Percentiles rank a stretch among this genome's conserved stretches.
These are phyloP conservation scores for Naganishia cerealis DNA, from an alignment of 1,284 basidiomycete species.

Conservation along the genomic window DNA sequence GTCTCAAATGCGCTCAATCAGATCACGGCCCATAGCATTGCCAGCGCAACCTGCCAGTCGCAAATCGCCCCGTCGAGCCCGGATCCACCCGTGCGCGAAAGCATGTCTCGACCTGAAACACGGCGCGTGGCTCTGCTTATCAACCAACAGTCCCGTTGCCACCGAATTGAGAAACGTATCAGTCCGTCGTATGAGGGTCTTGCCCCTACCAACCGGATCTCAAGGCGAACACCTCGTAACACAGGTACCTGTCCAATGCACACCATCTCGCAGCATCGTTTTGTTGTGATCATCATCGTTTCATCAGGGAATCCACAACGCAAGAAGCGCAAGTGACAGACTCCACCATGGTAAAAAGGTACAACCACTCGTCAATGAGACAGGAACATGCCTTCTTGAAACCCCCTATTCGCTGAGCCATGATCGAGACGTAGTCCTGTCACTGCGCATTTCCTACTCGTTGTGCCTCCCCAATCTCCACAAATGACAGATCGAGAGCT, in stretches of 20 bases:
- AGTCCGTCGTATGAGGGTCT: neutral
- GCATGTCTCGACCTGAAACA: constrained; percentile 3
- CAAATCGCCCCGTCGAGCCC: neutral
- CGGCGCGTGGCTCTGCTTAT: no score
- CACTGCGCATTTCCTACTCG: neutral
- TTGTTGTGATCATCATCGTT: constrained; percentile 28
- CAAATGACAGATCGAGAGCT: constrained; percentile 3
- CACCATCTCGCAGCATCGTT: constrained; percentile 6
- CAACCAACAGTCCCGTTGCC: no score
- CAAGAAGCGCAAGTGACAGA: neutral
- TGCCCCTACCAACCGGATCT: neutral
- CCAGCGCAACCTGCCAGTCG: neutral
- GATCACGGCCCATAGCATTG: neutral
- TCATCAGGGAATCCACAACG: constrained; percentile 20
- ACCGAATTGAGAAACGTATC: neutral
- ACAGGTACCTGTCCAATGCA: neutral
- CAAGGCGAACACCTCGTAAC: neutral
- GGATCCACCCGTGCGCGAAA: neutral
- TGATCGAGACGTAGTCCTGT: constrained; percentile 2
- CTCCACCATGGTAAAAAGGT: constrained; percentile 21
- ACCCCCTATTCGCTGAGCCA: constrained; percentile 9
- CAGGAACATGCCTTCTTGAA: constrained; percentile 11
- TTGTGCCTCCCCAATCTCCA: constrained; percentile 10
- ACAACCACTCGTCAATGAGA: constrained; percentile 25
- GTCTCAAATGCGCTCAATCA: no score